Conservation (phyloP, 2,329 filamentous ascomycete genomes). For the Cytospora schulzeri region DNA sequence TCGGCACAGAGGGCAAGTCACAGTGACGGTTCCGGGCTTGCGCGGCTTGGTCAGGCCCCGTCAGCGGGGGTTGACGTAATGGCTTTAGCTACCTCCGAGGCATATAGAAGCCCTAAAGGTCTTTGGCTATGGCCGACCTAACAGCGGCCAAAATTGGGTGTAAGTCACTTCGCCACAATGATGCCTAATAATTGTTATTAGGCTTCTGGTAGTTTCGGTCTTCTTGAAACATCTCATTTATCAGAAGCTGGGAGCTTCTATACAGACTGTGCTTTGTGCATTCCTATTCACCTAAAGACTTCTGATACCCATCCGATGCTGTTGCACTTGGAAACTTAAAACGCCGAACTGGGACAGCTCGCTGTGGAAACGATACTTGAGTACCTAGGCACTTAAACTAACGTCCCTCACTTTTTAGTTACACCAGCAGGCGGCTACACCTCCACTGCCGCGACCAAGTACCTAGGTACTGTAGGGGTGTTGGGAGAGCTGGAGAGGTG, state of each 20-base stretch:
- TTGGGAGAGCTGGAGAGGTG: too few species aligned
- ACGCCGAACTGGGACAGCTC: neutral
- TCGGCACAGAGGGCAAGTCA: neutral
- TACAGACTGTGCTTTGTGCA: neutral
- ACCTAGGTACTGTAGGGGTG: too few species aligned
- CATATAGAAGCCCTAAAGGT: too few species aligned
- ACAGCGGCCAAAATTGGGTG: neutral
- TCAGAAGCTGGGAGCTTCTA: neutral
- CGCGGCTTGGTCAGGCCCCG: neutral
- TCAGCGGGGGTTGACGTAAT: constrained; percentile 1
- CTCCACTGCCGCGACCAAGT: too few species aligned
- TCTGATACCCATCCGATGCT: neutral
- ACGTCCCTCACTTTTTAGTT: too few species aligned
- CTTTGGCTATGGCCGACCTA: neutral
- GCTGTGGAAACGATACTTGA: neutral
- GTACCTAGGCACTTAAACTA: neutral
- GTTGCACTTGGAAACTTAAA: neutral
- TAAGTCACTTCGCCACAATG: neutral
- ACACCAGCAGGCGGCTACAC: too few species aligned
- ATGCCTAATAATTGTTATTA: neutral
- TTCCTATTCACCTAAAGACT: neutral
- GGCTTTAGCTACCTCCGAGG: neutral
- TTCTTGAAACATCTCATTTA: too few species aligned
- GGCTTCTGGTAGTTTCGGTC: neutral
- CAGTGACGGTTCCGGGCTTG: constrained; percentile 1